These are phyloP conservation scores for Venturia carpophila DNA, from an alignment of 2,329 filamentous ascomycete species.

Conservation along the genomic window DNA sequence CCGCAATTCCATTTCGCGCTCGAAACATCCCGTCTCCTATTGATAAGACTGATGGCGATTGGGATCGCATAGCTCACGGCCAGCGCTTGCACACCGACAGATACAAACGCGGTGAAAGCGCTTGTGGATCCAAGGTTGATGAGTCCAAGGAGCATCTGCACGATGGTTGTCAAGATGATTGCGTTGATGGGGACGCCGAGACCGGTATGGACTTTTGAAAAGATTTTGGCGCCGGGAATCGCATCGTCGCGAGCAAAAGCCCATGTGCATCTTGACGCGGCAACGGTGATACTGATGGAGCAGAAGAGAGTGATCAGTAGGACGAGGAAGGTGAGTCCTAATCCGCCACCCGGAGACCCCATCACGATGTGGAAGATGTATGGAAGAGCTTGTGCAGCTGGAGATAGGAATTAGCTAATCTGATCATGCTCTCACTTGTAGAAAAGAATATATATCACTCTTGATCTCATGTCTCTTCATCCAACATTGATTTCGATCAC, in stretches of 20 bases:
- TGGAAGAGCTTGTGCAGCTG: conserved; percentile 68
- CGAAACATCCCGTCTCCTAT: conserved; percentile 12
- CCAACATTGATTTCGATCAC: too few relatives aligned
- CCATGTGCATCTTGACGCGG: conserved; percentile 61
- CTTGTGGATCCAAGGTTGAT: conserved; percentile 43
- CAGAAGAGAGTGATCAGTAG: conserved; percentile 46
- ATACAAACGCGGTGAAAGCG: conserved; percentile 44
- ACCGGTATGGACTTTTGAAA: conserved; percentile 28
- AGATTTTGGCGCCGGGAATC: conserved; percentile 45
- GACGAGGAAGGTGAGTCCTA: conserved; percentile 60
- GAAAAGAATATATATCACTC: too few relatives aligned
- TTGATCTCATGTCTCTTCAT: too few relatives aligned
- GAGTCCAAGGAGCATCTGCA: conserved; percentile 43
- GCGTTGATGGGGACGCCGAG: conserved; percentile 37
- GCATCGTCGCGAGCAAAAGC: conserved; percentile 69
- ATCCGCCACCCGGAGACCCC: conserved; percentile 63
- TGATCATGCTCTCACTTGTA: conserved; percentile 40
- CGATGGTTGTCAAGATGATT: conserved; percentile 37
- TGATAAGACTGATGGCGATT: conserved; percentile 44
- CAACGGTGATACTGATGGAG: conserved; percentile 46
- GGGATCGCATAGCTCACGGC: conserved; percentile 51
- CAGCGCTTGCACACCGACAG: conserved; percentile 50
- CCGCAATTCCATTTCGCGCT: conserved; percentile 13
- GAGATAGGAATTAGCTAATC: conserved; percentile 27
- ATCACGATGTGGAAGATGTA: conserved; percentile 69